phyloP scores from a whole-genome alignment of 1,139 yeast genomes.

The Hyphopichia buzzinii region DNA sequence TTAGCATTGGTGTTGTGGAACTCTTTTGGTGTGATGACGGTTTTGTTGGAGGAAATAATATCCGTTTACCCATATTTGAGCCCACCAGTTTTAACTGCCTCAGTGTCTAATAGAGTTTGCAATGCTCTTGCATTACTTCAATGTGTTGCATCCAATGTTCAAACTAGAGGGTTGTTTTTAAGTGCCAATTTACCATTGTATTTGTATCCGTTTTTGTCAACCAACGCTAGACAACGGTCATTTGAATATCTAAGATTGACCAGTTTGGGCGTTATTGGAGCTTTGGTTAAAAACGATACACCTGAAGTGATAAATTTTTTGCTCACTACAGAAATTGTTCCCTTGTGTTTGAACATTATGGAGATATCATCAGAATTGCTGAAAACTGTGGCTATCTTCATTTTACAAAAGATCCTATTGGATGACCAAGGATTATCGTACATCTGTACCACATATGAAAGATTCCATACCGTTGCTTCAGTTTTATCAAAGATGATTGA shows the following conservation, averaged over 20 bases:
- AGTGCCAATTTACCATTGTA: conserved; percentile 91
- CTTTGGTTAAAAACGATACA: conserved; percentile 91
- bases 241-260: conserved; percentile 92
- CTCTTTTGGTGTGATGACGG: conserved; percentile 95
- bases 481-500: conserved; percentile 89
- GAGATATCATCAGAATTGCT: conserved; percentile 92
- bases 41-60: conserved; percentile 82
- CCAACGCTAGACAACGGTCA: conserved; percentile 87
- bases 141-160: conserved; percentile 94
- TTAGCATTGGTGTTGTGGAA: conserved; percentile 93
- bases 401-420: conserved; percentile 84
- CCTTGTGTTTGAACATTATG: conserved; percentile 90
- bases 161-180: conserved; percentile 79
- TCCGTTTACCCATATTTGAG: conserved; percentile 85
- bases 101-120: conserved; percentile 91
- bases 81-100: conserved; percentile 83
- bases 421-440: conserved; percentile 91
- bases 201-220: conserved; percentile 88
- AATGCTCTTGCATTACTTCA: conserved; percentile 92
- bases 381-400: conserved; percentile 94
- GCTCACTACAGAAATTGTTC: conserved; percentile 91
- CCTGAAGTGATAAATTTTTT: conserved; percentile 91
- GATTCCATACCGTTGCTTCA: conserved; percentile 90
- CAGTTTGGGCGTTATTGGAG: conserved; percentile 94
- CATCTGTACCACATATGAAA: conserved; percentile 91